Conservation (phyloP, 495 filamentous ascomycete genomes). For the Neurospora sp. region DNA sequence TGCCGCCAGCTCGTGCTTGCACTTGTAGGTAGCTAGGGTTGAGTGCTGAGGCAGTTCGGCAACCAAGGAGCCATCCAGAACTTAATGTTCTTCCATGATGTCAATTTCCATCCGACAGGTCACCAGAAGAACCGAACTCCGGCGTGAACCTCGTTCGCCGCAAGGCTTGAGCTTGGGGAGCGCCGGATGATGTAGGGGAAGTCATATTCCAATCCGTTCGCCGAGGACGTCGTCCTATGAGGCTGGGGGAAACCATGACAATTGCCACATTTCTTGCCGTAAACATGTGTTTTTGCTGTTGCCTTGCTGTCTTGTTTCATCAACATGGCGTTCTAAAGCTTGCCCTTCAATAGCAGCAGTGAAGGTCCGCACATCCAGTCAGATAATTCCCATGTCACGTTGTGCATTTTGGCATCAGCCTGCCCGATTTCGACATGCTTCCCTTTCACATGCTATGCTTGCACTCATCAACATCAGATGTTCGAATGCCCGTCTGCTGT, state of each 20-base stretch:
- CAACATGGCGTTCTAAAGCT: background rate
- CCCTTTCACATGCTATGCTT: background rate
- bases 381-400: background rate
- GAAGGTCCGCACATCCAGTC: background rate
- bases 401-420: background rate
- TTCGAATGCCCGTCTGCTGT: background rate
- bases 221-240: conserved; percentile 76
- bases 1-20: conserved; percentile 21
- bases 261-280: conserved; percentile 47
- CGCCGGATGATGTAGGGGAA: conserved; percentile 45
- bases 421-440: background rate
- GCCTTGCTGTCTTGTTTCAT: background rate
- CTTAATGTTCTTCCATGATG: conserved; percentile 46
- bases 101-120: conserved; percentile 92
- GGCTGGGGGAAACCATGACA: conserved; percentile 80
- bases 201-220: conserved; percentile 81
- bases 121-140: conserved; percentile 56
- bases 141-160: conserved; percentile 55
- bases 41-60: conserved; percentile 76
- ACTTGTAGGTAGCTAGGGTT: conserved; percentile 48
- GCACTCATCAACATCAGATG: background rate
- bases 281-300: background rate
- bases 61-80: conserved; percentile 62
- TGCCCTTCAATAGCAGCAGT: background rate
- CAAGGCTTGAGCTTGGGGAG: conserved; percentile 41